Conservation (phyloP, 2,329 filamentous ascomycete genomes). For the Alternaria sp. region DNA sequence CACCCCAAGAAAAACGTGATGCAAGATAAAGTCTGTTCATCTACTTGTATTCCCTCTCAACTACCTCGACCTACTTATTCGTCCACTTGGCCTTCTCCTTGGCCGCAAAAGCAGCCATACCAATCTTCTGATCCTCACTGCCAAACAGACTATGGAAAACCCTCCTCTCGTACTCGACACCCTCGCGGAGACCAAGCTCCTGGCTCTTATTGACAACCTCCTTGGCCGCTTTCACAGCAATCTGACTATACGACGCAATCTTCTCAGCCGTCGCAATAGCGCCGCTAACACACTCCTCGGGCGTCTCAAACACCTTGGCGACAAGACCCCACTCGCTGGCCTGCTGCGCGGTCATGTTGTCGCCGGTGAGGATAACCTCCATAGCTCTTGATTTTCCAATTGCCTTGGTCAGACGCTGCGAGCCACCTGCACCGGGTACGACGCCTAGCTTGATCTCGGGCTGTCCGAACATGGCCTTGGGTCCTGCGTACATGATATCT, state of each 20-base stretch:
- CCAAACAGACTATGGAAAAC: slow-evolving; percentile 95
- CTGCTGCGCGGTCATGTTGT: slow-evolving; percentile 81
- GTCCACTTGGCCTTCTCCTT: slow-evolving; percentile 95
- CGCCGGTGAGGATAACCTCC: slow-evolving; percentile 58
- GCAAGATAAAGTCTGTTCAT: neutral
- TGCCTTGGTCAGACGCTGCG: slow-evolving; percentile 82
- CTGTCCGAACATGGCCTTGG: slow-evolving; percentile 89
- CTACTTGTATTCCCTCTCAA: neutral
- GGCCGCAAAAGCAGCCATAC: slow-evolving; percentile 91
- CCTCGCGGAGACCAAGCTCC: slow-evolving; percentile 84
- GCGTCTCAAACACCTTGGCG: slow-evolving; percentile 78
- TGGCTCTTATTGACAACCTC: slow-evolving; percentile 99
- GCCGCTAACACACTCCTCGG: slow-evolving; percentile 83
- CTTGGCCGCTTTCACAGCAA: slow-evolving; percentile 90
- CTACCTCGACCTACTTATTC: slow-evolving; percentile 66
- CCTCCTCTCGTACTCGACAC: slow-evolving; percentile 92
- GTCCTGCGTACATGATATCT: slow-evolving; percentile 90
- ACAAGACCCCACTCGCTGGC: slow-evolving; percentile 92
- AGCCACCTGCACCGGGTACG: slow-evolving; percentile 90
- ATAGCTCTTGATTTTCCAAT: slow-evolving; percentile 59
- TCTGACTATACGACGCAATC: slow-evolving; percentile 84
- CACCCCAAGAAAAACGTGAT: no score
- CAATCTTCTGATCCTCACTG: slow-evolving; percentile 95
- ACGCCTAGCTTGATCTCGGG: slow-evolving; percentile 96
- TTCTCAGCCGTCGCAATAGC: slow-evolving; percentile 84